Evolutionary conservation across 2,329 filamentous ascomycete genomes (phyloP).

Genomic region (Aspergillus sojae): DNA sequence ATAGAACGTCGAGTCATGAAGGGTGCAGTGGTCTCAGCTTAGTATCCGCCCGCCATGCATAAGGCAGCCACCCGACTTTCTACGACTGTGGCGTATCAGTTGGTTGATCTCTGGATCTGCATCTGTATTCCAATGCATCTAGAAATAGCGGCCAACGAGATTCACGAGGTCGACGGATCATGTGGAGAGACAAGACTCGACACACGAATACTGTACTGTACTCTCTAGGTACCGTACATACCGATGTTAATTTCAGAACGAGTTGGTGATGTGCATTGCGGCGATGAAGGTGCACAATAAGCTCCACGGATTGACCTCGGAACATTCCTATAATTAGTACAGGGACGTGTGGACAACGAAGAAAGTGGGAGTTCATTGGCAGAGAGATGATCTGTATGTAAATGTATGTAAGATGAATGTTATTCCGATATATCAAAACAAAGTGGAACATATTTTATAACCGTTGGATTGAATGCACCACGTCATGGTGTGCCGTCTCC

Average conservation of each 20-base stretch:
- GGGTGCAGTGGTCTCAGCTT: not conserved
- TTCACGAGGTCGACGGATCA: not conserved
- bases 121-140: constrained; percentile 1
- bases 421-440: not conserved
- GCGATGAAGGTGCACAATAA: not conserved
- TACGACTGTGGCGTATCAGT: not conserved
- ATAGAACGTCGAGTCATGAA: not conserved
- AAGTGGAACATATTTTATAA: not conserved
- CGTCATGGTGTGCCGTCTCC: not conserved
- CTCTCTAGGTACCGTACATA: not conserved
- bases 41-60: not conserved
- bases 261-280: constrained; percentile 19
- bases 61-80: not conserved
- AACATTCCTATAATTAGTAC: not conserved
- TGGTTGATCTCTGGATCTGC: not conserved
- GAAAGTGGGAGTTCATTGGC: not conserved
- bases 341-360: not conserved
- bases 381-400: not conserved
- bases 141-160: constrained; percentile 1
- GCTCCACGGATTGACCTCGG: not conserved
- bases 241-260: not conserved
- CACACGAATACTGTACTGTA: not conserved
- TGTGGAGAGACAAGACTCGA: not conserved
- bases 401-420: not conserved
- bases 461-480: not conserved